Base-by-base conservation (phyloP, 2,329 filamentous ascomycete genomes). In the Aspergillus proliferans region DNA sequence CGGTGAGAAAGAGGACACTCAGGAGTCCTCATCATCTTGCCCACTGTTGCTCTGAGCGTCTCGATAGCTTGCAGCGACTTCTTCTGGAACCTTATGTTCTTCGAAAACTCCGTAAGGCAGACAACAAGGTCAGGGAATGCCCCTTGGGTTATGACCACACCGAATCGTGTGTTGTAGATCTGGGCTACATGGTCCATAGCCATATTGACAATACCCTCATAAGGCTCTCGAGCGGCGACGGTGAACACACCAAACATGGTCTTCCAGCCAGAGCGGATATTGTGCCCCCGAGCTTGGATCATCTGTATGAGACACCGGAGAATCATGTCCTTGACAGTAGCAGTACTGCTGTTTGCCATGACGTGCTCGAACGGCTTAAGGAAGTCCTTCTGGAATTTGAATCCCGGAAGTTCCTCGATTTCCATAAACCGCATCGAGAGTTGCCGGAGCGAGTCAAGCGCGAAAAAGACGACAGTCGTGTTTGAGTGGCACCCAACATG, bases 371-470 rank as follows among this genome's bases (percentile, higher is more conserved):
- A 99, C 0, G 94, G 93, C 70, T 96, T 97, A 47, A 98, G 73
- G 68, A 99, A 98, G 66, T 99, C 92, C 68, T 99, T 99, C 62
- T 99, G 93, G 65, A 99, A 99, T 69, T 97, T 97, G 81, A 99
- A 99, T 62, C 94, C 93, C 1, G 93, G 89, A 58, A 99, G 72
- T 68, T 99, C 93, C 66, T 95, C 93, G 52, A 97, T 90, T 70
- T 98, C 93, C 87, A 98, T 88, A 66, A 98, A 99, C 15, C 91
- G 86, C 91, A 98, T 97, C 0, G 92, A 96, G 38, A 99, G 75
- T 68, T 99, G 93, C 38, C 94, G 83, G 41, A 99, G 73, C 3
- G 92, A 96, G 72, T 99, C 94, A 24, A 99, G 78, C 3, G 93
- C 93, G 64, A 98, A 98, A 73, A 94, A 97, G 9, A 98, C 94